Evolutionary conservation across 1,284 basidiomycete genomes (phyloP), one percentile per base, ranked within the genome.

Genomic region (Malassezia equina): DNA sequence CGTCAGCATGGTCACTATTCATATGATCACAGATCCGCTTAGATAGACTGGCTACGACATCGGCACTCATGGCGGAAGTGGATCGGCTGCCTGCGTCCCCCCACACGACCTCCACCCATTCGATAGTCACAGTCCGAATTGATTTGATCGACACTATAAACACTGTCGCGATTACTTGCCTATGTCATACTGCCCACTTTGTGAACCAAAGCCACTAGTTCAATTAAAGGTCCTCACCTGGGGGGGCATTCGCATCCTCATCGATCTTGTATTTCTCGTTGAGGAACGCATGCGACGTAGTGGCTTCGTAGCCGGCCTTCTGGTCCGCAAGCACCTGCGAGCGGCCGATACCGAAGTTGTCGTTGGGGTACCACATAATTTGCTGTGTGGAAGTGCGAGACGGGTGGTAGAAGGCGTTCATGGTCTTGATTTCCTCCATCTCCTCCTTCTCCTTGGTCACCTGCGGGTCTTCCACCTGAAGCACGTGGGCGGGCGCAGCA

Each of bases 291-390:
- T 67, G 59, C 48, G 62, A 55, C 47, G 53, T 62, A 23, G 70
- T 73, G 24, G 69, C 59, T 15, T 63, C 56, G 51, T 71, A 58
- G 25, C 68, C 69, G 23, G 62, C 67, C 52, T 62, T 58, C 47
- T 61, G 60, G 40, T 67, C 69, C n/a, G 60, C 58, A 8, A 58
- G 58, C 49, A 62, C 64, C 39, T 62, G 62, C 11, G 67, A 60
- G 39, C 60, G 59, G 21, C 71, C 71, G 15, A 74, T 65, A 33
- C 70, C 71, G 24, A 62, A 65, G 47, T 60, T 55, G 63, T 74
- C 71, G 56, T 71, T 65, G 51, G 71, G 69, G 49, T 71, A 54
- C 71, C 71, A 74, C 52, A 71, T 61, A 25, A 62, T 59, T 42
- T 63, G 55, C 60, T 73, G 70, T 53, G 62, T 58, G 29, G 65